phyloP scores from a whole-genome alignment of 78 protist species.

The Neovahlkampfia damariscottae region DNA sequence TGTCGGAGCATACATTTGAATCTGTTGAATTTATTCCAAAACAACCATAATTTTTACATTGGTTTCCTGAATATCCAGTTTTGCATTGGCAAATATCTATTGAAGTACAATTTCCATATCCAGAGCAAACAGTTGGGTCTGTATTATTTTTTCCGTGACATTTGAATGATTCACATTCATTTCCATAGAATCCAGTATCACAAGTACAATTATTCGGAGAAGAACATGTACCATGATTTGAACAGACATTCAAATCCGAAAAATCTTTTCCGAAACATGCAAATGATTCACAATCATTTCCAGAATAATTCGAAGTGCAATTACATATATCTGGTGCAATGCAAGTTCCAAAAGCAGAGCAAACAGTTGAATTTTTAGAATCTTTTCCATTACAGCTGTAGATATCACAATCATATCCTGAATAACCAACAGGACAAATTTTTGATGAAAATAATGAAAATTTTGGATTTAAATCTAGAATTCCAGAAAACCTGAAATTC shows the following conservation, averaged over 20 bases:
- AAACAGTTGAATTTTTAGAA: neutral
- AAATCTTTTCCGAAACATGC: neutral
- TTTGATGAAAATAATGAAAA: neutral
- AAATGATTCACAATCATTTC: neutral
- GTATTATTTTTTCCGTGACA: neutral
- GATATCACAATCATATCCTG: neutral
- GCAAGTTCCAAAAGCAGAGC: neutral
- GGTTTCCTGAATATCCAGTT: neutral
- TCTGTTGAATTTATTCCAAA: neutral
- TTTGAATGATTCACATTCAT: neutral
- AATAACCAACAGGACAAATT: neutral
- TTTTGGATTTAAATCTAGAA: neutral
- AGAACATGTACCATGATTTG: neutral
- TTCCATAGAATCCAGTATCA: neutral
- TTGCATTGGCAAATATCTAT: neutral
- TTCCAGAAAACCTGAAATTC: neutral
- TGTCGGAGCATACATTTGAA: neutral
- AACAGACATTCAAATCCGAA: neutral
- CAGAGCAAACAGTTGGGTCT: neutral
- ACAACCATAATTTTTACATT: neutral
- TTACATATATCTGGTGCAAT: neutral
- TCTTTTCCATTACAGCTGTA: neutral
- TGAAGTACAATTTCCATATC: slow-evolving; percentile 1
- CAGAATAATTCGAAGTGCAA: neutral
- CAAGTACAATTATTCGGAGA: neutral